Evolutionary conservation across 2,329 filamentous ascomycete genomes (phyloP).

Genomic region (Drechslerella coelobrocha): DNA sequence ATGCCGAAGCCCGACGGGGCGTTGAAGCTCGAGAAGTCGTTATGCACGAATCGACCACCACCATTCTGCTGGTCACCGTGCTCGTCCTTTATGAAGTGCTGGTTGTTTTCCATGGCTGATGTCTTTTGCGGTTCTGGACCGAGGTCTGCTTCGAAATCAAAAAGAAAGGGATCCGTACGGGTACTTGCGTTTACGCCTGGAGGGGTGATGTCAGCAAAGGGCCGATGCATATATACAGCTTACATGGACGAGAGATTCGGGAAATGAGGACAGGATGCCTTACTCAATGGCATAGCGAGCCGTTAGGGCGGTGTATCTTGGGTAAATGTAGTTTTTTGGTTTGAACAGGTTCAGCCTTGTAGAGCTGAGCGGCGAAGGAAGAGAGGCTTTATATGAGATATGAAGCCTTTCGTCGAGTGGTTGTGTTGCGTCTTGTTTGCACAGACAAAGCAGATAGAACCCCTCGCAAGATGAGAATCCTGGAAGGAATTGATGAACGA

Average conservation of each 20-base stretch:
- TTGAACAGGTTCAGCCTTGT: constrained; percentile 25
- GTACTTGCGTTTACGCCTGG: constrained; percentile 50
- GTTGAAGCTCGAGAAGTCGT: constrained; percentile 50
- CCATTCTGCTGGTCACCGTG: constrained; percentile 51
- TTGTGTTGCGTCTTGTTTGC: constrained; percentile 35
- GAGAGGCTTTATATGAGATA: constrained; percentile 33
- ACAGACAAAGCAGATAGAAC: constrained; percentile 1
- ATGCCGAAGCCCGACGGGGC: constrained; percentile 62
- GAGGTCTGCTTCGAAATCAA: constrained; percentile 51
- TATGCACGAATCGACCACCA: constrained; percentile 62
- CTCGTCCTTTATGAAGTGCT: constrained; percentile 68
- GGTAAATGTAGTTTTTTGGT: constrained; percentile 16
- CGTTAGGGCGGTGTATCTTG: constrained; percentile 46
- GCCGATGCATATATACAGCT: background rate
- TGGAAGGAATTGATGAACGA: constrained; percentile 44
- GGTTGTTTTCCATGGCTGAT: constrained; percentile 54
- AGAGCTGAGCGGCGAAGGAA: constrained; percentile 13
- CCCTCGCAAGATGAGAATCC: constrained; percentile 22
- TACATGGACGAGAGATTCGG: background rate
- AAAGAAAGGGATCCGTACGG: constrained; percentile 51
- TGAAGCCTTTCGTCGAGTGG: constrained; percentile 29
- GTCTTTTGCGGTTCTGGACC: constrained; percentile 54
- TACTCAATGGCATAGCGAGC: constrained; percentile 52
- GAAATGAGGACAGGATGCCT: constrained; percentile 9
- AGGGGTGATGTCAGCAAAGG: constrained; percentile 4